Percentiles rank a stretch among this genome's conserved stretches.
These are phyloP conservation scores for Sporothrix inflata DNA, from an alignment of 2,329 filamentous ascomycete genomes.

Conservation along the genomic window DNA sequence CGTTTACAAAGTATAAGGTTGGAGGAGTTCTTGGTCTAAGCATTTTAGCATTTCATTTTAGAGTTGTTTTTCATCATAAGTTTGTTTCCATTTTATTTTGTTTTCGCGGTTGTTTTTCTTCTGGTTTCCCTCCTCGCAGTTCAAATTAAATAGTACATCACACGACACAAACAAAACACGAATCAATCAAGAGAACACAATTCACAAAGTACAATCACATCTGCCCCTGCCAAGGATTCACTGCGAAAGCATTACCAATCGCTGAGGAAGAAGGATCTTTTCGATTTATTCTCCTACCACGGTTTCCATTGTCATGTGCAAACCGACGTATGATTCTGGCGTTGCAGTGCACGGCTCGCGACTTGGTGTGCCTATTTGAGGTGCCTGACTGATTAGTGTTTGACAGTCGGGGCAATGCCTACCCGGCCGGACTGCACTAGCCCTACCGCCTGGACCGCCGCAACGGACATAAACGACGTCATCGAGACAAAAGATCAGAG, in stretches of 20 bases:
- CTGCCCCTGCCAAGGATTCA: neutral
- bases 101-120: no score
- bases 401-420: neutral
- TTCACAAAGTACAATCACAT: neutral
- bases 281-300: neutral
- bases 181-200: neutral
- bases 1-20: no score
- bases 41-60: no score
- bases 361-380: no score
- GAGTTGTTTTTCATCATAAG: neutral
- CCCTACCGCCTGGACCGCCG: neutral
- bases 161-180: neutral
- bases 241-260: neutral
- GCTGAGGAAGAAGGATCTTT: neutral
- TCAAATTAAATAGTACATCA: neutral
- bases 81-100: neutral
- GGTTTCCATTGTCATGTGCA: neutral
- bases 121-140: neutral
- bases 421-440: neutral
- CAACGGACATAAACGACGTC: neutral
- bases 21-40: no score
- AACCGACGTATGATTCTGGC: neutral
- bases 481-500: neutral
- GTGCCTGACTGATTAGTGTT: neutral
- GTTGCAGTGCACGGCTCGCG: neutral